A percentile compares a stretch with the other conserved stretches of the same genome.
These are phyloP conservation scores for Amanita exitialis DNA, from an alignment of 768 basidiomycete species.

Conservation along the genomic window DNA sequence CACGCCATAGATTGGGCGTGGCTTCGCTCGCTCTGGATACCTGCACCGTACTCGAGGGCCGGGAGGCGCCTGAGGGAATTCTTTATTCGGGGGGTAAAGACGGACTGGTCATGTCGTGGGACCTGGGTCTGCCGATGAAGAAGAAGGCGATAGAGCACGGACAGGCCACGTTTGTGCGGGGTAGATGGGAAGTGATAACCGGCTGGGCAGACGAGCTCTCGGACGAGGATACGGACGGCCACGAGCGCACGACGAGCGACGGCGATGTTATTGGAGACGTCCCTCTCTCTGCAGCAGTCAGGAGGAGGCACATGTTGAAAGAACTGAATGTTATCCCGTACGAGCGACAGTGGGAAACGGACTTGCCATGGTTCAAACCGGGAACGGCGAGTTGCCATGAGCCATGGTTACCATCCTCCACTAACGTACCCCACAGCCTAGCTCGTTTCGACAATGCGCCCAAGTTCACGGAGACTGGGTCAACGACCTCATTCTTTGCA, in stretches of 20 bases:
- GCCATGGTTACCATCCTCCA: background rate
- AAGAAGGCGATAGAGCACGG: constrained; percentile 25
- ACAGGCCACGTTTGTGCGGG: constrained; percentile 13
- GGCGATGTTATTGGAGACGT: constrained; percentile 77
- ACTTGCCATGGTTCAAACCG: constrained; percentile 39
- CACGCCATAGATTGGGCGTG: constrained; percentile 82
- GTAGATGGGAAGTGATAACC: constrained; percentile 73
- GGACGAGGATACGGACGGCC: constrained; percentile 53
- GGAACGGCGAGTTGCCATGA: constrained; percentile 32
- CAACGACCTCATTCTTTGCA: constrained; percentile 88
- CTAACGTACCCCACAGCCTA: constrained; percentile 24
- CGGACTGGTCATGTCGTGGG: constrained; percentile 83
- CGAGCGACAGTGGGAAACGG: constrained; percentile 77
- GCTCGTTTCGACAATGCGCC: constrained; percentile 76
- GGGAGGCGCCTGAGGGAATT: constrained; percentile 69
- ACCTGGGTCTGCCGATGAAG: constrained; percentile 61
- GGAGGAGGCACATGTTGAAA: constrained; percentile 25
- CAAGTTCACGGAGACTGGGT: constrained; percentile 95
- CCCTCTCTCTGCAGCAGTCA: constrained; percentile 13
- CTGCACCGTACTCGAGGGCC: constrained; percentile 65
- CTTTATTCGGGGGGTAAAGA: constrained; percentile 87
- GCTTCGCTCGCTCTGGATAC: constrained; percentile 82
- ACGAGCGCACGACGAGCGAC: constrained; percentile 48
- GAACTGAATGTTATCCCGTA: constrained; percentile 36
- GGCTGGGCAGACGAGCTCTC: constrained; percentile 70